Base-by-base conservation (phyloP, 257 asterid genomes). In the Thymus mandschuricus region DNA sequence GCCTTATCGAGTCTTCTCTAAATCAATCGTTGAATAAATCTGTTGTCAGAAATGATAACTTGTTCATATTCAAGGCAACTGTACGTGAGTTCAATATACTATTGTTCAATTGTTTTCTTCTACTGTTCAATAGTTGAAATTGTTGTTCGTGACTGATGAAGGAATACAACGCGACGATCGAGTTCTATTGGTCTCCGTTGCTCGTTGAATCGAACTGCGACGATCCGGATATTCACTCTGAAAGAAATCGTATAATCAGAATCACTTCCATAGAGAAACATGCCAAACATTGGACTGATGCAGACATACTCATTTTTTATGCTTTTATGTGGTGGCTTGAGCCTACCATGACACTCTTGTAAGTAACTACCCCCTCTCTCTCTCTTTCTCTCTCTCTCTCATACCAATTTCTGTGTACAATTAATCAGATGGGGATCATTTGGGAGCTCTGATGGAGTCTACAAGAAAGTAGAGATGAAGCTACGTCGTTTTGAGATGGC, bases 201-300 rank as follows among this genome's bases (percentile, higher is more conserved):
- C 77, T 88, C 4, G 86, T 86, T n/a, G 92, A 89, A 49, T 89
- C 96, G 8, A 86, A 86, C 35, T 78, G 80, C 0, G 93, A 85
- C 21, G 77, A 85, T 50, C 86, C 86, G 2, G n/a, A 34, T 8
- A 54, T 33, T 75, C 92, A 85, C 41, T 82, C 81, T 2, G 49
- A 74, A 4, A 73, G 78, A 1, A 77, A 80, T 4, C 81, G 88
- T 2, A 71, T 75, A 5, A 70, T 85, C 10, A 75, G 82, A 79
- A 78, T 81, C n/a, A 67, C 74, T 1, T 46, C 81, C 2, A 86
- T 88, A 2, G 92, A 84, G 54, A 83, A 82, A 13, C 92, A 86
- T 52, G 95, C 84, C 2, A 71, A 75, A 43, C 81, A 85, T 48
- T 88, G 95, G 92, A 81, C 70, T 0, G 77, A 86, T 75, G 89